Percentiles rank a stretch among this genome's conserved stretches.
These are phyloP conservation scores for Penicillium psychrosexuale DNA, from an alignment of 2,329 filamentous ascomycete genomes.

Conservation along the genomic window DNA sequence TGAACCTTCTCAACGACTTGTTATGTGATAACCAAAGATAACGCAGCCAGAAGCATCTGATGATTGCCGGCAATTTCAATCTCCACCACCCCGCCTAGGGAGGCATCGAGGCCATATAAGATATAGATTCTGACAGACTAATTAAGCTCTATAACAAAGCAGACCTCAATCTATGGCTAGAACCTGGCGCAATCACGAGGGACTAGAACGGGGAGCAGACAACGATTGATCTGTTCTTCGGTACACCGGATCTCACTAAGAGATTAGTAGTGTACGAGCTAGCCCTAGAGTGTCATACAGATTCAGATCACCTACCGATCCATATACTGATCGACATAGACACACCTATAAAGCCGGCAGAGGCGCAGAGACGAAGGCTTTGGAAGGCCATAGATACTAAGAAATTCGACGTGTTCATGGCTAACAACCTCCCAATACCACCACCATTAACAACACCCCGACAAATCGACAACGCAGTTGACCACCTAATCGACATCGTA, in stretches of 20 bases:
- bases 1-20: neutral
- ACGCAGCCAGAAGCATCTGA: no score
- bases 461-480: neutral
- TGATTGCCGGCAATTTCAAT: neutral
- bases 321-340: accelerated
- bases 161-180: neutral
- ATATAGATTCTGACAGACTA: neutral
- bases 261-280: neutral
- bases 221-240: neutral
- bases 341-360: accelerated
- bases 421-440: neutral
- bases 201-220: neutral
- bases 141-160: neutral
- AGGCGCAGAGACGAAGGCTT: neutral
- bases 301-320: neutral
- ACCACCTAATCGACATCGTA: neutral
- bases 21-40: no score
- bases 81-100: neutral
- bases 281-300: neutral
- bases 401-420: neutral
- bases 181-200: accelerated
- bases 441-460: neutral
- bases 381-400: neutral
- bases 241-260: neutral
- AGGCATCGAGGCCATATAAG: neutral